phyloP scores from a whole-genome alignment of 495 filamentous ascomycete species.

The Alectoria sarmentosa region DNA sequence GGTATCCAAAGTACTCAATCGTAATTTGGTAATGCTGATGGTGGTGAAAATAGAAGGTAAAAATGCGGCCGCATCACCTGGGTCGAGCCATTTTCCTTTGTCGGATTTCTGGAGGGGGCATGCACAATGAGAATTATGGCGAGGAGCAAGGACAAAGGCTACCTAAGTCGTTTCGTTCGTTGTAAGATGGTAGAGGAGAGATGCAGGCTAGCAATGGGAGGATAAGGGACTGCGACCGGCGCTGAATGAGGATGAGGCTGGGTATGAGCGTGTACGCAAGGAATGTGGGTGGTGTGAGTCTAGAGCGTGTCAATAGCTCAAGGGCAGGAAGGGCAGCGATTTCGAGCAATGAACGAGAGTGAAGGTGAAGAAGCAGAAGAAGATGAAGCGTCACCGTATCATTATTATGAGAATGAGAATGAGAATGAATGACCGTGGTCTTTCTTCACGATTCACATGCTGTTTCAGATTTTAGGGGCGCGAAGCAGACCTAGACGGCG shows the following conservation, averaged over 20 bases:
- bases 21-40: not conserved
- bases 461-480: constrained; percentile 8
- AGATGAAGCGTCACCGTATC: not conserved
- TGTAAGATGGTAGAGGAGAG: not conserved
- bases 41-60: not conserved
- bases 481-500: not conserved
- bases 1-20: not conserved
- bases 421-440: not conserved
- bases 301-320: no score
- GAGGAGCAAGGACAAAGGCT: not conserved
- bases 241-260: constrained; percentile 8
- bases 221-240: not conserved
- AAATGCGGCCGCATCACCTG: not conserved
- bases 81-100: constrained; percentile 10
- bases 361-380: constrained; percentile 6
- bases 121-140: constrained; percentile 7
- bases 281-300: constrained; percentile 1
- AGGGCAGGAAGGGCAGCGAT: not conserved
- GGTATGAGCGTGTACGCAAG: constrained; percentile 4
- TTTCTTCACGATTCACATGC: not conserved
- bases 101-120: not conserved
- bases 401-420: not conserved
- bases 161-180: not conserved
- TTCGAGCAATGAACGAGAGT: constrained; percentile 1
- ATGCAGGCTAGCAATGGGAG: not conserved